Evolutionary conservation across 208 protist species (phyloP), one percentile per base, ranked within the genome.

Genomic region (Crithidia fasciculata): DNA sequence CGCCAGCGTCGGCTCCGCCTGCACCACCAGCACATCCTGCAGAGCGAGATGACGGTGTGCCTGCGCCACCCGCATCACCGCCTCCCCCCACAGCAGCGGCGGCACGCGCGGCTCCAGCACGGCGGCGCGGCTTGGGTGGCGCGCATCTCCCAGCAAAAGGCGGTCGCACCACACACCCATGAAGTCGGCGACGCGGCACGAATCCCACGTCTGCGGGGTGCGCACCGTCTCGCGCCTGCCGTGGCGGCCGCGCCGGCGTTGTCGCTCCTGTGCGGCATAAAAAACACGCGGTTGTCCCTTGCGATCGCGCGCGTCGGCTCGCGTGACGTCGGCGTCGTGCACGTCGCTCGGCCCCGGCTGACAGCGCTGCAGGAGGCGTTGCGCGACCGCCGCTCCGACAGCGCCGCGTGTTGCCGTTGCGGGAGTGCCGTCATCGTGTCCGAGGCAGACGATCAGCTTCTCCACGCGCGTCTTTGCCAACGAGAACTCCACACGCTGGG

Each of bases 111-210:
- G 89, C 52, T 82, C 79, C 9, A 96, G 80, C 43, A 96, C 45
- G n/a, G 92, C 92, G 19, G 62, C 82, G 2, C 92, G 86, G 13
- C 47, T 64, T 7, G 89, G 91, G 13, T 77, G 58, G 54, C 65
- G 75, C 18, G 81, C 76, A 37, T 88, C 85, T 3, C 92, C 92
- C 18, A 96, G 74, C 10, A 96, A 73, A 43, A 96, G 77, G 13
- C 92, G 82, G 75, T 96, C 92, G 72, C 89, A 95, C 92, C 92
- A 96, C 18, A 86, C 13, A 10, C 92, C 92, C 80, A 86, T 84
- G 55, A 81, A 93, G 69, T 96, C 88, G 8, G 68, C 59, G 44
- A 91, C 85, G 9, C 66, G 78, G 28, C 80, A 80, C 19, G 92
- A 92, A 67, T 95, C 92, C 90, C 92, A 96, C 58, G 60, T 75